A percentile compares a stretch with the other conserved stretches of the same genome.
Evolutionary conservation across 129 eudicot genomes (phyloP).

Genomic region (Centella asiatica): DNA sequence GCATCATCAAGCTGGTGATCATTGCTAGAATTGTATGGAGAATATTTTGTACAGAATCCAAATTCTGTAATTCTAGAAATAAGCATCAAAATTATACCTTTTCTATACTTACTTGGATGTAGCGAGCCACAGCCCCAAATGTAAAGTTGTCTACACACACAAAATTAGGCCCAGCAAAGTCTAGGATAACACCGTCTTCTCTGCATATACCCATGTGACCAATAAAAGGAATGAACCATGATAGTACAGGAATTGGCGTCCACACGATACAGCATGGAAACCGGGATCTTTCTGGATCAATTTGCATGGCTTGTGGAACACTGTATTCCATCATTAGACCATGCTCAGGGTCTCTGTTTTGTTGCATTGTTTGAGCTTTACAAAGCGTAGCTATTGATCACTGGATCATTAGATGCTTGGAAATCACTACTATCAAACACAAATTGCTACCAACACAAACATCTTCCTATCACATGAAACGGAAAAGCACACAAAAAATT

Average conservation of each 20-base stretch:
- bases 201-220: slow-evolving; percentile 88
- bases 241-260: slow-evolving; percentile 86
- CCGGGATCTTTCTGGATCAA: slow-evolving; percentile 67
- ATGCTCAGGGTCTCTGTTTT: slow-evolving; percentile 41
- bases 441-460: no score
- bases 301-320: slow-evolving; percentile 28
- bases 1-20: no score
- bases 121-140: slow-evolving; percentile 76
- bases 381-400: slow-evolving; percentile 5
- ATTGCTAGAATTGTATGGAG: no score
- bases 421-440: no score
- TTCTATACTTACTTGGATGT: slow-evolving; percentile 54
- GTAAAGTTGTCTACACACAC: slow-evolving; percentile 91
- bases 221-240: slow-evolving; percentile 89
- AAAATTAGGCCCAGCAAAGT: slow-evolving; percentile 93
- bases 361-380: slow-evolving; percentile 55
- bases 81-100: slow-evolving; percentile 37
- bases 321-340: slow-evolving; percentile 44
- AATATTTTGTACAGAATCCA: neutral
- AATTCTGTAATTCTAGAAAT: neutral
- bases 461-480: no score
- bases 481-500: no score
- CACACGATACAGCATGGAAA: slow-evolving; percentile 91
- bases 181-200: slow-evolving; percentile 87
- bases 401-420: no score